These are phyloP conservation scores for Camelina neglecta DNA, from an alignment of 345 rosid genomes.

Conservation along the genomic window DNA sequence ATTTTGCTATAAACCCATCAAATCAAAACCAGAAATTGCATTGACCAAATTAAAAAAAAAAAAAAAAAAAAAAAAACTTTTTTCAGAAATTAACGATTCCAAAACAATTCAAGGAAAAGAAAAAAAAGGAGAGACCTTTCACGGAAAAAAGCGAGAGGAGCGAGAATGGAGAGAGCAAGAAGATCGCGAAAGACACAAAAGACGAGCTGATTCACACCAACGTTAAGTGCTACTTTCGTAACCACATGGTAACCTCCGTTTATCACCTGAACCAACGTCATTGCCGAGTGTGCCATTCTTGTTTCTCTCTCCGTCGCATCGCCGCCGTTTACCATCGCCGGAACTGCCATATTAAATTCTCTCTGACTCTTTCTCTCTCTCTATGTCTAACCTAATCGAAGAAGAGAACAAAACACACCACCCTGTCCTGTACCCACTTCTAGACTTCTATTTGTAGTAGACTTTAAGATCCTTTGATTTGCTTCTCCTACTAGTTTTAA, in stretches of 20 bases:
- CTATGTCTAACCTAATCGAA: background rate
- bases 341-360: slow-evolving; percentile 34
- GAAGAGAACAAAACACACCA: background rate
- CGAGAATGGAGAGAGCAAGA: slow-evolving; percentile 86
- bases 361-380: background rate
- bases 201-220: slow-evolving; percentile 90
- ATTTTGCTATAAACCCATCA: background rate
- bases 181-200: slow-evolving; percentile 97
- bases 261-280: slow-evolving; percentile 81
- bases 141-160: slow-evolving; percentile 80
- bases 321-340: slow-evolving; percentile 35
- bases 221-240: slow-evolving; percentile 93
- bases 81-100: no score
- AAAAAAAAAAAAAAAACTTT: no score
- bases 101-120: background rate
- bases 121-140: slow-evolving; percentile 61
- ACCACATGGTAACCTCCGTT: slow-evolving; percentile 91
- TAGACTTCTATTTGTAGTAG: no score
- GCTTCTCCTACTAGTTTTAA: background rate
- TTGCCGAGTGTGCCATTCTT: slow-evolving; percentile 71
- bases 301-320: slow-evolving; percentile 49
- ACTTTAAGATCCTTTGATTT: background rate
- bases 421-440: no score
- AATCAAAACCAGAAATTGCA: background rate
- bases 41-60: background rate